Evolutionary conservation across 148 eudicot genomes (phyloP).

Genomic region (Fagopyrum tataricum): DNA sequence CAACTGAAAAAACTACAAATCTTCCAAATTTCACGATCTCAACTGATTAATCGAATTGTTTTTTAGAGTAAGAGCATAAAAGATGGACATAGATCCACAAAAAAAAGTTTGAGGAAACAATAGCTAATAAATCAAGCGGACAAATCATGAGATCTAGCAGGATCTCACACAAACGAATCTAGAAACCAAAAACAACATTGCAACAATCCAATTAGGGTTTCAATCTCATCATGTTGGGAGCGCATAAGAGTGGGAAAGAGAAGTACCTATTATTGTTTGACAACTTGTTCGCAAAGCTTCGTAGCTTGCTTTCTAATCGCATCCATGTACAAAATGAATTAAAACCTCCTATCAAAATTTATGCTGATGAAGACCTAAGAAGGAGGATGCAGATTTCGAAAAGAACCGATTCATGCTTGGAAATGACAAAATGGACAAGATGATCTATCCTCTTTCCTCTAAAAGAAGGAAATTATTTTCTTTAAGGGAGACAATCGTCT

Average conservation of each 20-base stretch:
- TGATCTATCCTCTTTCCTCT: neutral
- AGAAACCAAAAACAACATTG: neutral
- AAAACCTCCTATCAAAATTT: neutral
- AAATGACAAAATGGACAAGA: neutral
- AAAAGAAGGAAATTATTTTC: no score
- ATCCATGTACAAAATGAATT: conserved; percentile 47
- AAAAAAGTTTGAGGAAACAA: neutral
- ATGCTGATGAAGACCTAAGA: neutral
- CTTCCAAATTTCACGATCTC: neutral
- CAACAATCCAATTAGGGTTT: conserved; percentile 19
- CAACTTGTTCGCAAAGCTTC: conserved; percentile 78
- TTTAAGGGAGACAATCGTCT: no score
- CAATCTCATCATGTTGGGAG: neutral
- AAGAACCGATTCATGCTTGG: neutral
- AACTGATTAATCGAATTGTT: neutral
- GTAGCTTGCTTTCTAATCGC: conserved; percentile 84
- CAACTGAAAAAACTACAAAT: neutral
- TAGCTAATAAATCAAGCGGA: neutral
- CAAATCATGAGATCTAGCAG: neutral
- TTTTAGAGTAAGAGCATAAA: neutral
- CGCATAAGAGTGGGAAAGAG: neutral
- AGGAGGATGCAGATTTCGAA: neutral
- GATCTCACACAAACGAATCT: conserved; percentile 10
- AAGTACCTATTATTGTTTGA: conserved; percentile 66
- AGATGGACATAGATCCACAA: neutral